Conservation (phyloP, 257 asterid genomes). For the Penstemon newberryi region DNA sequence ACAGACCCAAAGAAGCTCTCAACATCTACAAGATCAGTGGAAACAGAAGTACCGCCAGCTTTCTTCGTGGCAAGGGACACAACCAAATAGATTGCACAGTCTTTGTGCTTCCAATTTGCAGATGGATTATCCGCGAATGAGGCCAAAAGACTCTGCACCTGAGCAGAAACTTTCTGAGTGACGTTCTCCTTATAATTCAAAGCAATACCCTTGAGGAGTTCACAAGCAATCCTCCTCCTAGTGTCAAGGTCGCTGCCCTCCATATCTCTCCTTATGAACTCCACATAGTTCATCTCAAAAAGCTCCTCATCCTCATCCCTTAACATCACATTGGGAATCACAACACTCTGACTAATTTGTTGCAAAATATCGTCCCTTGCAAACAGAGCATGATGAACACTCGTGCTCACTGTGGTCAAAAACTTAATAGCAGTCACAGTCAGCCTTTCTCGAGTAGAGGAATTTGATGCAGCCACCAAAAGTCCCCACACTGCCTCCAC, state of each 20-base stretch:
- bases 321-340: conserved; percentile 93
- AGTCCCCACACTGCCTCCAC: conserved; percentile 92
- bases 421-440: conserved; percentile 91
- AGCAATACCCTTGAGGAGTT: conserved; percentile 94
- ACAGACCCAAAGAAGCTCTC: conserved; percentile 78
- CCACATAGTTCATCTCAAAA: conserved; percentile 88
- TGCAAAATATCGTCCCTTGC: conserved; percentile 73
- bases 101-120: conserved; percentile 90
- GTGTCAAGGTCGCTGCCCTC: conserved; percentile 97
- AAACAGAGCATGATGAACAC: conserved; percentile 77
- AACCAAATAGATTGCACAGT: conserved; percentile 87
- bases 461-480: conserved; percentile 63
- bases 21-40: conserved; percentile 89
- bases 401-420: conserved; percentile 75
- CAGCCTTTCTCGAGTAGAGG: conserved; percentile 68
- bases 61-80: conserved; percentile 86
- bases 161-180: conserved; percentile 65
- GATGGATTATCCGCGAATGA: conserved; percentile 70
- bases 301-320: conserved; percentile 97
- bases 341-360: conserved; percentile 77
- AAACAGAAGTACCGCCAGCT: conserved; percentile 71
- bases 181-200: conserved; percentile 73
- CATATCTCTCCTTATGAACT: conserved; percentile 94
- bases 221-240: conserved; percentile 95
- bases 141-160: conserved; percentile 65